Evolutionary conservation across 768 basidiomycete genomes (phyloP), one percentile per base, ranked within the genome.

Genomic region (Porphyrellus cyaneotinctus): DNA sequence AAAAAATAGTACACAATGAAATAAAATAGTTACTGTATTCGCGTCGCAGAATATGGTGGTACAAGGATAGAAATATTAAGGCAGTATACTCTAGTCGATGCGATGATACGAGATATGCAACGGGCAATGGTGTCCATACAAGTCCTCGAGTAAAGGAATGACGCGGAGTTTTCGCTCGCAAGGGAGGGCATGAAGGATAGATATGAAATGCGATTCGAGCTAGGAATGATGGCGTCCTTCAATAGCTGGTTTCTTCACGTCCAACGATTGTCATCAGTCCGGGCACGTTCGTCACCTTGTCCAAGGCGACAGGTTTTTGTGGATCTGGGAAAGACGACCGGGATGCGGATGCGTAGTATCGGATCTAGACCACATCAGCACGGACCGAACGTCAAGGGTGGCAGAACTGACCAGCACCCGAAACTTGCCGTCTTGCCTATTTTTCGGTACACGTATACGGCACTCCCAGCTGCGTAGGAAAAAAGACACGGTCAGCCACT

Each of bases 201-300:
- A 28, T 4, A 28, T 28, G 26, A 9, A n/a, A n/a, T n/a, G n/a
- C n/a, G n/a, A n/a, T n/a, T n/a, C n/a, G n/a, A n/a, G n/a, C n/a
- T n/a, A n/a, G 26, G 26, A 28, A 28, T 28, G 5, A 28, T 28
- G 26, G 4, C 26, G 26, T 28, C 26, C 26, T 28, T 28, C 54
- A 69, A 46, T 37, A 51, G 3, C 42, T 23, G 23, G 63, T 41
- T 51, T 62, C 69, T 56, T 69, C 73, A 43, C 83, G 74, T 43
- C 70, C 71, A 45, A 84, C 23, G 63, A 89, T 79, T 35, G 85
- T 88, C 88, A 90, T 91, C 28, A 88, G 75, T 10, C 88, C 88
- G 2, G 84, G 83, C 7, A 90, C 75, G 56, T 78, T 76, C 58
- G 72, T 77, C 44, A 78, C 81, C 53, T 78, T 75, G 52, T 85